A percentile compares a stretch with the other conserved stretches of the same genome.
phyloP scores from a whole-genome alignment of 768 basidiomycete genomes.

The Boletus patriciae region DNA sequence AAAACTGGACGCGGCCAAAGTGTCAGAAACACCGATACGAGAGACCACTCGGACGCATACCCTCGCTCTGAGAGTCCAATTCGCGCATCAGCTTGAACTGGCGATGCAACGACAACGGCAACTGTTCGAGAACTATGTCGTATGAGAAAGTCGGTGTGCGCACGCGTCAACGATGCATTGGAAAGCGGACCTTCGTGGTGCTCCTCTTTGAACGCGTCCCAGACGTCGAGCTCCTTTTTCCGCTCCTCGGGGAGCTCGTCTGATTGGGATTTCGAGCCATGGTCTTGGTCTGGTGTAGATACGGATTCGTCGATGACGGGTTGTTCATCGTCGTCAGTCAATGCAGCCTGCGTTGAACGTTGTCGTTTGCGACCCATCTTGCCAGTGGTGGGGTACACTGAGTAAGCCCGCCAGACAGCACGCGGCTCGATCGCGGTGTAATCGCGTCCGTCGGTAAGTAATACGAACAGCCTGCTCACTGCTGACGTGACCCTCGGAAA shows the following conservation, averaged over 20 bases:
- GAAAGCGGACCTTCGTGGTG: slow-evolving; percentile 65
- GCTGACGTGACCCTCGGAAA: background rate
- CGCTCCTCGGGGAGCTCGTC: slow-evolving; percentile 22
- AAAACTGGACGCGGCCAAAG: slow-evolving; percentile 34
- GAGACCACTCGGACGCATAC: slow-evolving; percentile 36
- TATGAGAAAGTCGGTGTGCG: background rate
- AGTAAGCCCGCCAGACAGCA: background rate
- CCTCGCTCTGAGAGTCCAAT: slow-evolving; percentile 62
- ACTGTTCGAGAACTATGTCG: slow-evolving; percentile 66
- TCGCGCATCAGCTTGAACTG: slow-evolving; percentile 70
- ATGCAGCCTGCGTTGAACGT: slow-evolving; percentile 41
- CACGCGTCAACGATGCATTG: background rate
- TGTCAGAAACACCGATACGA: background rate
- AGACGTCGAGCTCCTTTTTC: slow-evolving; percentile 62
- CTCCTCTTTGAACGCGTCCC: slow-evolving; percentile 77
- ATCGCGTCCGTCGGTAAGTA: background rate
- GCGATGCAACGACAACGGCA: slow-evolving; percentile 72
- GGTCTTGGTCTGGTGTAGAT: slow-evolving; percentile 4
- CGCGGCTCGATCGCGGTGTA: slow-evolving; percentile 9
- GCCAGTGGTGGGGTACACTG: slow-evolving; percentile 10
- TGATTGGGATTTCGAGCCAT: background rate
- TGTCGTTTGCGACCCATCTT: slow-evolving; percentile 46
- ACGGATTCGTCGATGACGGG: slow-evolving; percentile 15
- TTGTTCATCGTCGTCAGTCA: slow-evolving; percentile 32
- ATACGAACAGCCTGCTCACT: too few relatives aligned